Percentiles rank a stretch among this genome's conserved stretches.
Conservation (phyloP, 208 protist species). For the Entamoeba invadens region DNA sequence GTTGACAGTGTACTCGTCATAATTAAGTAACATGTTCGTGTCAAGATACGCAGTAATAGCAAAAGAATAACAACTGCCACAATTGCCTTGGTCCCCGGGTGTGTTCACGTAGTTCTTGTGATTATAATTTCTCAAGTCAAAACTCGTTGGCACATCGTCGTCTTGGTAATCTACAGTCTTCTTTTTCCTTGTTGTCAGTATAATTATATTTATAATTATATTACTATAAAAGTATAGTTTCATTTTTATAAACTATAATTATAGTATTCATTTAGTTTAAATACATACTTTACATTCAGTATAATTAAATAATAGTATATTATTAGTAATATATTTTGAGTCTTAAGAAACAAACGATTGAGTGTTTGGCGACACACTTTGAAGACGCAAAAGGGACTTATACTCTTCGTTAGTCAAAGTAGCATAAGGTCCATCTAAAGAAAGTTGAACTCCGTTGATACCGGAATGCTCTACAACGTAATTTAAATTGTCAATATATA, state of each 20-base stretch:
- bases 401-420: background rate
- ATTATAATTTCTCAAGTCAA: background rate
- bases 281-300: too few relatives aligned
- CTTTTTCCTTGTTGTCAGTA: too few relatives aligned
- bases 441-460: background rate
- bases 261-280: too few relatives aligned
- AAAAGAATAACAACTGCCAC: conserved; percentile 16
- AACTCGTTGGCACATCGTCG: too few relatives aligned
- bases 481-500: background rate
- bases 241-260: too few relatives aligned
- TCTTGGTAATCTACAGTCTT: too few relatives aligned
- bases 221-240: too few relatives aligned
- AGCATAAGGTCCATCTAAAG: background rate
- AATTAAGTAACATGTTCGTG: background rate
- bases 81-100: background rate
- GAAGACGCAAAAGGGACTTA: background rate
- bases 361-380: too few relatives aligned
- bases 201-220: too few relatives aligned
- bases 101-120: background rate
- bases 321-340: too few relatives aligned
- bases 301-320: too few relatives aligned
- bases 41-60: background rate
- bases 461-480: background rate
- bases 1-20: background rate
- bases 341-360: too few relatives aligned